Conservation (phyloP, 2,329 filamentous ascomycete genomes). For the Coniochaeta pulveracea region DNA sequence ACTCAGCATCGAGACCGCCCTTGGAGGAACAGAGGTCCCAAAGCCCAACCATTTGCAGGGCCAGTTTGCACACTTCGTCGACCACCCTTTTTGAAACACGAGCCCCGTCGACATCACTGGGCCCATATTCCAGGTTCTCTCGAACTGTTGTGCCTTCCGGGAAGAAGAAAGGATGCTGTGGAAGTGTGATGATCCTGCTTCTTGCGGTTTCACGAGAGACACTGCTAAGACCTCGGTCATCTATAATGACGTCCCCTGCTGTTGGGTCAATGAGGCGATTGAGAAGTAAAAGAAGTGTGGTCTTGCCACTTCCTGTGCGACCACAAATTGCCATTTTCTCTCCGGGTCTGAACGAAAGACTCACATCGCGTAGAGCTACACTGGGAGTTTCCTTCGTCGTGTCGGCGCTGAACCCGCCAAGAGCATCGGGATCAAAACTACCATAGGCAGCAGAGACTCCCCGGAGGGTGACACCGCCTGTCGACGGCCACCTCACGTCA, state of each 20-base stretch:
- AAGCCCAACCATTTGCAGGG: slow-evolving; percentile 20
- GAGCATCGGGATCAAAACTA: background rate
- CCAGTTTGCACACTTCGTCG: slow-evolving; percentile 16
- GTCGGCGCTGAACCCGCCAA: background rate
- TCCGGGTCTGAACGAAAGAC: slow-evolving; percentile 14
- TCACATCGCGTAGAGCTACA: slow-evolving; percentile 13
- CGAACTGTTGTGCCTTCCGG: slow-evolving; percentile 25
- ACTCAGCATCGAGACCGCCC: slow-evolving; percentile 19
- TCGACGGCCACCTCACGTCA: slow-evolving; percentile 8
- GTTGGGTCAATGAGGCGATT: slow-evolving; percentile 25
- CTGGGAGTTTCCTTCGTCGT: background rate
- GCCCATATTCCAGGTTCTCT: slow-evolving; percentile 23
- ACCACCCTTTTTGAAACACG: slow-evolving; percentile 11
- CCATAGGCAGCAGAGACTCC: slow-evolving; percentile 11
- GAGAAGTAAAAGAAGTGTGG: slow-evolving; percentile 10
- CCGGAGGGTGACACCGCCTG: slow-evolving; percentile 7
- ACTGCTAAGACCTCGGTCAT: slow-evolving; percentile 19
- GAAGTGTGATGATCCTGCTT: slow-evolving; percentile 33
- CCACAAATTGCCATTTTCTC: slow-evolving; percentile 28
- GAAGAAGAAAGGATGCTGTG: slow-evolving; percentile 39
- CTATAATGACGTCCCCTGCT: slow-evolving; percentile 23
- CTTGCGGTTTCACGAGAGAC: slow-evolving; percentile 29
- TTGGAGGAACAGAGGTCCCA: slow-evolving; percentile 16
- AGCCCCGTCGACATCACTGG: slow-evolving; percentile 15
- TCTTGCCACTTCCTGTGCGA: slow-evolving; percentile 18